Evolutionary conservation across 768 basidiomycete genomes (phyloP).

Genomic region (Phanerochaete carnosa): DNA sequence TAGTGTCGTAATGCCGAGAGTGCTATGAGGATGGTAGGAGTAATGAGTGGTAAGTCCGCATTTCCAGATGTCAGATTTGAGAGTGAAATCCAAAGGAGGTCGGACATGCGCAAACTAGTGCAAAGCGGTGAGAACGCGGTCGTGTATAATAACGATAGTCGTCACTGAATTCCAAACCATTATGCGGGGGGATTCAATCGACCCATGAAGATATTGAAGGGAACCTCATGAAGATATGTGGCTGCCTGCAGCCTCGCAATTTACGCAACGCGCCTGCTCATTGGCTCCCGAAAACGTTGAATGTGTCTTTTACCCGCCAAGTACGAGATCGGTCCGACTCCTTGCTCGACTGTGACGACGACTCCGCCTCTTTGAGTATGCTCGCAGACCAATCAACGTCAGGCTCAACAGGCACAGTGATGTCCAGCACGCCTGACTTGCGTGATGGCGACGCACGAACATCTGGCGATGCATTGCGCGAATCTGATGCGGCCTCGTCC

Average conservation of each 20-base stretch:
- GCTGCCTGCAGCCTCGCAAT: background rate
- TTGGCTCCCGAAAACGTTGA: constrained; percentile 2
- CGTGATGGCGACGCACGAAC: constrained; percentile 12
- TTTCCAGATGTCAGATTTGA: constrained; percentile 4
- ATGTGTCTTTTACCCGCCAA: constrained; percentile 3
- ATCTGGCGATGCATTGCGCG: background rate
- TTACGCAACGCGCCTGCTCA: background rate
- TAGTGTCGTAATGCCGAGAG: background rate
- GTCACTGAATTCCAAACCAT: background rate
- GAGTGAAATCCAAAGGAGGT: background rate
- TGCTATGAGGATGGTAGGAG: background rate
- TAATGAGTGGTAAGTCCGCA: background rate
- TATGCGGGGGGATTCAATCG: background rate
- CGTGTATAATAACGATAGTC: background rate
- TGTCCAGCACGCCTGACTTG: constrained; percentile 46
- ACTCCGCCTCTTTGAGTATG: constrained; percentile 68
- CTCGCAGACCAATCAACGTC: constrained; percentile 73
- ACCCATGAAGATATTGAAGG: background rate
- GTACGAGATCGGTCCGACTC: background rate
- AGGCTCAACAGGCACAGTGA: constrained; percentile 34
- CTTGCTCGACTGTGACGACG: constrained; percentile 22
- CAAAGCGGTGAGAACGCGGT: background rate
- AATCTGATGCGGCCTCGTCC: constrained; percentile 1
- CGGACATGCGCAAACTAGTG: background rate
- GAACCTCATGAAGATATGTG: background rate